Evolutionary conservation across 2,329 filamentous ascomycete genomes (phyloP).

Genomic region (Cercospora sojina): DNA sequence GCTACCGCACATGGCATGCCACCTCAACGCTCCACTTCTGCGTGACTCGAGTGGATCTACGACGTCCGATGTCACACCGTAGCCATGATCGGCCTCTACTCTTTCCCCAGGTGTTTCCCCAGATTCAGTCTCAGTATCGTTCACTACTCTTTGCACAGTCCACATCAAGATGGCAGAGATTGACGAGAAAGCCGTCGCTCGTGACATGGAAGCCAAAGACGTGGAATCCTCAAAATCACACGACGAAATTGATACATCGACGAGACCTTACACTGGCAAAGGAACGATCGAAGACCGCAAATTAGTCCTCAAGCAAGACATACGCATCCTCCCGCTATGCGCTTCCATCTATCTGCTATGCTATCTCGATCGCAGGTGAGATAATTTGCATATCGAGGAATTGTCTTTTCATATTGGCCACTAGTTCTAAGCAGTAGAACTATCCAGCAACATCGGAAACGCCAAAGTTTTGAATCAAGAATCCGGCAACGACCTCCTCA

Average conservation of each 20-base stretch:
- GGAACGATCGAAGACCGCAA: conserved; percentile 18
- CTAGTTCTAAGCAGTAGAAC: neutral
- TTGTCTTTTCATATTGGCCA: too few species aligned
- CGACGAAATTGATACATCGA: neutral
- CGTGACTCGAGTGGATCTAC: neutral
- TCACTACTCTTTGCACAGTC: neutral
- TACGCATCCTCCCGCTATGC: conserved; percentile 63
- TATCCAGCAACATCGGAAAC: conserved; percentile 52
- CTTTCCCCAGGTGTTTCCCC: neutral
- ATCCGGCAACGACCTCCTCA: conserved; percentile 61
- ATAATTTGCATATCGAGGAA: too few species aligned
- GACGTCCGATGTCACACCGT: neutral
- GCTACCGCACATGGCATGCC: neutral
- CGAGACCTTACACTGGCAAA: conserved; percentile 1
- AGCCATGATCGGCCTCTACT: neutral
- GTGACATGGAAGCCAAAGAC: neutral
- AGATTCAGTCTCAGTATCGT: neutral
- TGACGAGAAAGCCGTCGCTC: neutral
- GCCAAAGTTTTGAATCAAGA: conserved; percentile 60
- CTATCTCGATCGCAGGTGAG: conserved; percentile 55
- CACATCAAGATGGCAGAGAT: neutral
- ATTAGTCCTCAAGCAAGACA: conserved; percentile 50
- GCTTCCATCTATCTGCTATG: conserved; percentile 65
- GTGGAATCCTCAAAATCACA: neutral
- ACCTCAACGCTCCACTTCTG: neutral